A percentile compares a stretch with the other conserved stretches of the same genome.
Conservation (phyloP, 345 rosid genomes). For the Rhodamnia argentea region DNA sequence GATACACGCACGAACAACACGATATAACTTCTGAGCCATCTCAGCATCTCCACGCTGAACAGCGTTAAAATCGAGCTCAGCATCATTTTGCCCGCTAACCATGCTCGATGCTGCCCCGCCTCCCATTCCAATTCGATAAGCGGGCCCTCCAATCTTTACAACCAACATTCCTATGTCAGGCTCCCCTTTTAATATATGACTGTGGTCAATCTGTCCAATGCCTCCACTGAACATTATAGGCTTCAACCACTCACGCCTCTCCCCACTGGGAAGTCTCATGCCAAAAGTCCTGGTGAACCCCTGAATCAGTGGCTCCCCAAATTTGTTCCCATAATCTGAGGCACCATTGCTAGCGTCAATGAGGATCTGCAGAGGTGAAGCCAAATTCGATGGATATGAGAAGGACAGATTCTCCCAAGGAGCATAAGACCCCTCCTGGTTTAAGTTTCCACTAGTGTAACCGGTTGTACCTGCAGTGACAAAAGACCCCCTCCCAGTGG, state of each 20-base stretch:
- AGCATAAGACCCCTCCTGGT: slow-evolving; percentile 67
- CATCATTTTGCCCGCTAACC: slow-evolving; percentile 98
- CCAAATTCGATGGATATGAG: slow-evolving; percentile 64
- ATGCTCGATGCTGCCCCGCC: slow-evolving; percentile 98
- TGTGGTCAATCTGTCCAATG: slow-evolving; percentile 89
- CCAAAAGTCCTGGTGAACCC: slow-evolving; percentile 90
- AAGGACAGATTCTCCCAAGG: slow-evolving; percentile 90
- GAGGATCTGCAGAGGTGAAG: slow-evolving; percentile 85
- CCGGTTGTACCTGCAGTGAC: slow-evolving; percentile 86
- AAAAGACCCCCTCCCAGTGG: slow-evolving; percentile 93
- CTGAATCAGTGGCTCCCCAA: slow-evolving; percentile 92
- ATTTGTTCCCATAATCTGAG: slow-evolving; percentile 91
- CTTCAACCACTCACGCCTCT: slow-evolving; percentile 92
- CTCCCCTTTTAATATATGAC: slow-evolving; percentile 70
- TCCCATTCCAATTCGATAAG: slow-evolving; percentile 95
- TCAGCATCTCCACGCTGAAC: slow-evolving; percentile 98
- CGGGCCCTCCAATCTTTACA: slow-evolving; percentile 97
- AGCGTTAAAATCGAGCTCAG: slow-evolving; percentile 95
- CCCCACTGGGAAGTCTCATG: slow-evolving; percentile 89
- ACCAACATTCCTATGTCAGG: slow-evolving; percentile 90
- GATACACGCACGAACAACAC: slow-evolving; percentile 81
- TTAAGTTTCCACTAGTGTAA: slow-evolving; percentile 82
- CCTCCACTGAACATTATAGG: slow-evolving; percentile 97
- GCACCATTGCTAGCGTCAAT: slow-evolving; percentile 94
- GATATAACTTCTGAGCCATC: slow-evolving; percentile 91